These are phyloP conservation scores for Pyrus betulifolia DNA, from an alignment of 306 rosid genomes.

Conservation along the genomic window DNA sequence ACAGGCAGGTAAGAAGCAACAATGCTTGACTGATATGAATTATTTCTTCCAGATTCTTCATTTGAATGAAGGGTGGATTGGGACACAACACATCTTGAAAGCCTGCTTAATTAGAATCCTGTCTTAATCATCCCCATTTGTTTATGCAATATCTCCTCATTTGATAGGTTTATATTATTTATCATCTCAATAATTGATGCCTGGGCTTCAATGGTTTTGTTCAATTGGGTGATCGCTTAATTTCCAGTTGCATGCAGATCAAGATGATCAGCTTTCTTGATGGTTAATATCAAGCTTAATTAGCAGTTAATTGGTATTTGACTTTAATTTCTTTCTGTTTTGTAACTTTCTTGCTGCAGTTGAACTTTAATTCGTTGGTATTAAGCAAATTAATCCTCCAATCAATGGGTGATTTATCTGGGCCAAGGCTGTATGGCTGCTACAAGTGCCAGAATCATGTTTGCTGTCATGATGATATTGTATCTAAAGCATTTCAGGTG, in stretches of 20 bases:
- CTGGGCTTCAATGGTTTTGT: background rate
- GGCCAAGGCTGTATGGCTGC: conserved; percentile 55
- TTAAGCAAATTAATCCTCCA: conserved; percentile 15
- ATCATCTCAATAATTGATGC: conserved; percentile 23
- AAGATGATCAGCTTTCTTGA: background rate
- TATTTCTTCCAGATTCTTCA: background rate
- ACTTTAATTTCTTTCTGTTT: background rate
- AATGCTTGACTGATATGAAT: background rate
- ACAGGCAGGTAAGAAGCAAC: background rate
- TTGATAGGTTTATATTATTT: conserved; percentile 19
- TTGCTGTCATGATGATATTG: conserved; percentile 55
- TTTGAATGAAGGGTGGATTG: background rate
- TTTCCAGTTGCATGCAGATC: background rate
- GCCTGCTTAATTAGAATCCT: background rate
- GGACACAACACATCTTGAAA: background rate
- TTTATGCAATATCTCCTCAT: conserved; percentile 26
- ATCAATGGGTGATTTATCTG: conserved; percentile 41
- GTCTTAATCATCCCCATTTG: conserved; percentile 26
- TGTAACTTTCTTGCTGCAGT: conserved; percentile 7
- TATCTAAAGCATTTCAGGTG: conserved; percentile 68
- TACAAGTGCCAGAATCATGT: conserved; percentile 58
- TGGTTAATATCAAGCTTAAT: conserved; percentile 9
- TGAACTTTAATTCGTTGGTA: background rate
- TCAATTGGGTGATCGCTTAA: background rate
- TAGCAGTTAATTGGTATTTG: background rate